A percentile compares a stretch with the other conserved stretches of the same genome.
These are phyloP conservation scores for Daldinia loculata DNA, from an alignment of 495 filamentous ascomycete genomes.

Conservation along the genomic window DNA sequence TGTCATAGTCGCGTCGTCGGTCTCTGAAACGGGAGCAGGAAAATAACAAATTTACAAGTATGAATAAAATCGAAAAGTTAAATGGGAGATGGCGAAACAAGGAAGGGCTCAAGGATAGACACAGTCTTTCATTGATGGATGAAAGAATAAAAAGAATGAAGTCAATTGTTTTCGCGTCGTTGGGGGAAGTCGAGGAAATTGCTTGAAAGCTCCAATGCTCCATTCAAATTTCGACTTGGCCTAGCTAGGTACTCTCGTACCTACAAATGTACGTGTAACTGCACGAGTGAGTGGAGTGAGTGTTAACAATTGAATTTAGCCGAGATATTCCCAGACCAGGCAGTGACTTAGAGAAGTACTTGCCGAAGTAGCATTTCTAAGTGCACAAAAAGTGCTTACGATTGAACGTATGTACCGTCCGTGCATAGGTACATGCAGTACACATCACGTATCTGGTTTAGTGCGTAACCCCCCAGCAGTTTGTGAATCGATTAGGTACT, in stretches of 20 bases:
- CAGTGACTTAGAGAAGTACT: background rate
- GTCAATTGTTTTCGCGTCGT: constrained; percentile 37
- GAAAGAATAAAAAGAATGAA: constrained; percentile 28
- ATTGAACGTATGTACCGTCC: background rate
- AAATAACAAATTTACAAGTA: constrained; percentile 2
- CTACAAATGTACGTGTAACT: background rate
- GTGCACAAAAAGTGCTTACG: background rate
- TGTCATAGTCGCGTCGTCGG: constrained; percentile 70
- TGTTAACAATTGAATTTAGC: background rate
- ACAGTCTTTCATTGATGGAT: constrained; percentile 35
- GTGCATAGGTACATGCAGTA: background rate
- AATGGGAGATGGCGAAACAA: constrained; percentile 12
- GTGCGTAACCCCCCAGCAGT: background rate
- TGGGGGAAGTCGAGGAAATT: constrained; percentile 36
- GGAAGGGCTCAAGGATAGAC: constrained; percentile 9
- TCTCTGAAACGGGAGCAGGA: background rate
- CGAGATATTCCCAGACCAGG: background rate
- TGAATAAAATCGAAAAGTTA: background rate
- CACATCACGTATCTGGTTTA: background rate
- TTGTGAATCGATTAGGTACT: background rate
- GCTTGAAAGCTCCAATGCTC: constrained; percentile 18
- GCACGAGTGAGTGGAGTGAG: too few species aligned
- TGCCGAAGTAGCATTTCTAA: background rate
- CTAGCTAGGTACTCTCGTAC: constrained; percentile 3
- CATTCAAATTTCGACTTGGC: constrained; percentile 15